Base-by-base conservation (phyloP, 1,139 yeast species). In the Dujonia santamariae region DNA sequence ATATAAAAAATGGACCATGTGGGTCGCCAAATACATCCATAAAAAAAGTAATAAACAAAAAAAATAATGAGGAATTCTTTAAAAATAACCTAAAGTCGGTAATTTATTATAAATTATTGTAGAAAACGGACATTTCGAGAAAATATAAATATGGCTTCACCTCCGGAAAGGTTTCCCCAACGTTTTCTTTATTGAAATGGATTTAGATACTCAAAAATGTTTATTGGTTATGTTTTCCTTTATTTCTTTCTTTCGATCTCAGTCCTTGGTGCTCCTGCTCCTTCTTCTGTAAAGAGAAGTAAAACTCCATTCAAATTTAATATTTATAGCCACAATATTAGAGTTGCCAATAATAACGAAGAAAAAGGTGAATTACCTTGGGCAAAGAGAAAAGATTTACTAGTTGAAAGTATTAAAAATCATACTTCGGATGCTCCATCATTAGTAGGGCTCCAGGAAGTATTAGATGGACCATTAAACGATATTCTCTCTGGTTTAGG, bases 401-500 rank as follows among this genome's bases (percentile, higher is more conserved):
- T 68, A n/a, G 47, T 54, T 23, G 48, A 56, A 28, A 55, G 63
- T 19, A 68, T 71, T 32, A 55, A 44, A 26, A 26, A 27, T 14
- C 9, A 23, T 13, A 31, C 34, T 14, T 8, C 13, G n/a, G 17
- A 12, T 13, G 42, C 46, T 4, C 48, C 48, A 12, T 41, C 64
- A 0, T 54, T 66, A 30, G 70, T 72, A 9, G 61, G 71, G 19
- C 50, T 71, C 13, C 77, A 72, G 41, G 77, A 72, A 42, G 76
- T 65, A 16, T 51, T 68, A 34, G 58, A 61, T 42, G 53, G 61
- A 40, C 78, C 71, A 43, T 51, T 72, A 35, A 46, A 50, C 25
- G 78, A 72, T 39, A 46, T 71, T 3, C 34, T 67, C 22, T 42
- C 40, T 3, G 46, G 46, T 2, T 44, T 58, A 32, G 53, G 51